Conservation (phyloP, 2,329 filamentous ascomycete species). For the Alternaria gansuensis region DNA sequence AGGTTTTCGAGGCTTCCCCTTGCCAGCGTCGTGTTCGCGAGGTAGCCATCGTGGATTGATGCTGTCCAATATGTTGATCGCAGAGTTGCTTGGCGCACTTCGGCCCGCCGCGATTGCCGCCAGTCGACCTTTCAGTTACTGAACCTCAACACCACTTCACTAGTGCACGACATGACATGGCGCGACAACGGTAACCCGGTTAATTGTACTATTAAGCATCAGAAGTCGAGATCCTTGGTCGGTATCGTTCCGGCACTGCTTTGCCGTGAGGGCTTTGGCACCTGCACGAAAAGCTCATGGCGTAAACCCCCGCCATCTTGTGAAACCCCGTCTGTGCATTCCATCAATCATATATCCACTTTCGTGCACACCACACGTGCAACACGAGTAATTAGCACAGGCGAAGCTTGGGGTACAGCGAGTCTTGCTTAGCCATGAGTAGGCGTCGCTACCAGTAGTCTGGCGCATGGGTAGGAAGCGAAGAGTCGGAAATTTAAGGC, state of each 20-base stretch:
- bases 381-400: neutral
- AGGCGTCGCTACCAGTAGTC: neutral
- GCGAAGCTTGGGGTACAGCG: neutral
- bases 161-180: neutral
- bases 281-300: neutral
- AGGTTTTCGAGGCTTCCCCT: neutral
- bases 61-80: neutral
- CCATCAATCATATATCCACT: constrained; percentile 8
- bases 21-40: neutral
- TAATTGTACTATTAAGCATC: no score
- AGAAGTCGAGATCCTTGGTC: neutral
- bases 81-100: neutral
- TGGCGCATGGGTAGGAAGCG: neutral
- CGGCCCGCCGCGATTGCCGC: constrained; percentile 2
- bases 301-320: neutral
- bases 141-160: neutral
- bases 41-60: neutral
- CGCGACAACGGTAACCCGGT: neutral
- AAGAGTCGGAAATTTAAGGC: constrained; percentile 7
- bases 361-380: neutral
- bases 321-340: constrained; percentile 5
- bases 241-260: neutral
- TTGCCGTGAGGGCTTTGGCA: neutral
- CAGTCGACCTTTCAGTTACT: neutral
- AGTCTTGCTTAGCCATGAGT: neutral